These are phyloP conservation scores for Citrullus mucosospermus DNA, from an alignment of 306 rosid genomes.

Conservation along the genomic window DNA sequence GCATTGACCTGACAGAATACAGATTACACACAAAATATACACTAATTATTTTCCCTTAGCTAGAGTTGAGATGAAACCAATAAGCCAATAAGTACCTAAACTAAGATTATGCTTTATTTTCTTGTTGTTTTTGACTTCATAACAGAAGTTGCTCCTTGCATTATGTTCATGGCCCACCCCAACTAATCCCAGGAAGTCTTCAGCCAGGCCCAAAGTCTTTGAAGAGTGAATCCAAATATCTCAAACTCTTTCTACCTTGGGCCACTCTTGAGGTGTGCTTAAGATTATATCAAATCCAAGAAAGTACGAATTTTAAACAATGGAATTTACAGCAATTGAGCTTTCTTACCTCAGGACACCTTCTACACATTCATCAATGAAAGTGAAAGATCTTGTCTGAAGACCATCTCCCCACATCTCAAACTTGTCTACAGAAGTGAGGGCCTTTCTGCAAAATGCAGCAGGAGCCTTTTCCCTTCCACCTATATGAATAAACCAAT, in stretches of 20 bases:
- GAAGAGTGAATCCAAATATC: neutral
- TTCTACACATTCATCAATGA: slow-evolving; percentile 97
- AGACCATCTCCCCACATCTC: slow-evolving; percentile 99
- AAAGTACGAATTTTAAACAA: neutral
- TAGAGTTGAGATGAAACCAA: neutral
- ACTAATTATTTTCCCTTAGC: neutral
- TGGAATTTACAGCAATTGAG: neutral
- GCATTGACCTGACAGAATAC: neutral
- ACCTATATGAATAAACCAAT: slow-evolving; percentile 31
- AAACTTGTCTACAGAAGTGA: slow-evolving; percentile 65
- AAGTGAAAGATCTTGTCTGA: slow-evolving; percentile 94
- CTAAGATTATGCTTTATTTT: neutral
- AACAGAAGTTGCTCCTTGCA: neutral
- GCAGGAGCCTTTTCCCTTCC: slow-evolving; percentile 99
- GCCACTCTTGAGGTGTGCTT: neutral
- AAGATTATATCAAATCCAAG: neutral
- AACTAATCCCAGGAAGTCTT: neutral
- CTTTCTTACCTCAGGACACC: slow-evolving; percentile 80
- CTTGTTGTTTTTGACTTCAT: neutral
- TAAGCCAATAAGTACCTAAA: neutral
- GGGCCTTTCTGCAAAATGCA: slow-evolving; percentile 82
- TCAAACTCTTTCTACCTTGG: neutral
- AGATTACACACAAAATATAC: neutral
- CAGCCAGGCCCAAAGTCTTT: neutral
- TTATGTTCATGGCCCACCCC: no score